These are phyloP conservation scores for Apiospora arundinis DNA, from an alignment of 2,329 filamentous ascomycete species.

Conservation along the genomic window DNA sequence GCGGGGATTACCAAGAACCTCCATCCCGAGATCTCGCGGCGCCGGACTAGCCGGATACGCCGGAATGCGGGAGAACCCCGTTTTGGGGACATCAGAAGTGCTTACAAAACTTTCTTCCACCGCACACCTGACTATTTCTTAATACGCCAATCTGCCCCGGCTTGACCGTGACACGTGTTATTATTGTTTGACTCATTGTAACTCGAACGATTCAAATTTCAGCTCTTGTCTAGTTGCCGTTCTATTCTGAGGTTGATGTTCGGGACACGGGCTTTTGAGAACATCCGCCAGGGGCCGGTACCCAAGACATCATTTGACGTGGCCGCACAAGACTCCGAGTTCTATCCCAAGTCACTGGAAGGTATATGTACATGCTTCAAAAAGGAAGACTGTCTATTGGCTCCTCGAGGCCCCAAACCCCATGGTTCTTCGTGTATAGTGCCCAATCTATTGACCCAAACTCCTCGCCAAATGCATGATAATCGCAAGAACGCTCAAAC, in stretches of 20 bases:
- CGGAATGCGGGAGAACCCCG: background rate
- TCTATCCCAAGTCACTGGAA: background rate
- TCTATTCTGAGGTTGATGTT: background rate
- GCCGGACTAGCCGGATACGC: background rate
- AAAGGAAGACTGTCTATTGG: background rate
- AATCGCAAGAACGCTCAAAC: slow-evolving; percentile 2
- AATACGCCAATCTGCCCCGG: background rate
- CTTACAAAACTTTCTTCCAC: background rate
- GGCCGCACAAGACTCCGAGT: background rate
- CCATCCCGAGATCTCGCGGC: background rate
- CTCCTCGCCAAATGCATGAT: slow-evolving; percentile 6
- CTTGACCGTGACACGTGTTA: background rate
- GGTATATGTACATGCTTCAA: slow-evolving; percentile 1
- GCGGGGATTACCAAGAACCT: background rate
- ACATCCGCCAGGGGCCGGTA: background rate
- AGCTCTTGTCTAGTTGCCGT: background rate
- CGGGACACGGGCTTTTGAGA: background rate
- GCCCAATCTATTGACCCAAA: slow-evolving; percentile 4
- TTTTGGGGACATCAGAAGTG: background rate
- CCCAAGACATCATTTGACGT: background rate
- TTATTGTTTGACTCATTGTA: background rate
- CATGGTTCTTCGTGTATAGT: background rate
- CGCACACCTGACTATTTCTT: background rate
- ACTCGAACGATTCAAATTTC: background rate
- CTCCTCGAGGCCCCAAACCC: background rate